A percentile compares a stretch with the other conserved stretches of the same genome.
Evolutionary conservation across 83 land plant species (phyloP).

Genomic region (Thuja plicata): DNA sequence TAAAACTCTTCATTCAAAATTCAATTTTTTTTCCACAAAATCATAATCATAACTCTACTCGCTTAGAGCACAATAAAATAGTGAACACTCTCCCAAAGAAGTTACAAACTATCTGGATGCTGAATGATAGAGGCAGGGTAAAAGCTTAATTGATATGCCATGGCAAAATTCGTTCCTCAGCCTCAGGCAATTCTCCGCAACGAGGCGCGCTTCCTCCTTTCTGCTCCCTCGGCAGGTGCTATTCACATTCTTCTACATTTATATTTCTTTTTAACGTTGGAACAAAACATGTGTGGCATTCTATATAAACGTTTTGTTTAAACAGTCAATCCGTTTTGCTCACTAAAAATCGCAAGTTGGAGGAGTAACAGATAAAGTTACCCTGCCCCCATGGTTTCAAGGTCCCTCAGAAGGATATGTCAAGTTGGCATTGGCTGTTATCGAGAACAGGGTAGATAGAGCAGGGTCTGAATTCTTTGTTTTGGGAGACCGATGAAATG

Average conservation of each 20-base stretch:
- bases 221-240: not conserved
- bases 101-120: too few relatives aligned
- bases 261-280: not conserved
- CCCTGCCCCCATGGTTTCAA: not conserved
- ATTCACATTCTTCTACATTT: not conserved
- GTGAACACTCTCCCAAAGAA: too few relatives aligned
- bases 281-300: not conserved
- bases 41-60: too few relatives aligned
- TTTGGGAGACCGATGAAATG: not conserved
- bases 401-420: not conserved
- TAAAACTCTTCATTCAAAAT: too few relatives aligned
- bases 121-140: not conserved
- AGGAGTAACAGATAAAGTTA: not conserved
- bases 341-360: not conserved
- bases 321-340: not conserved
- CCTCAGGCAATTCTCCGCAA: not conserved
- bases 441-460: not conserved
- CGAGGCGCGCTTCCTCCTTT: slow-evolving; percentile 3
- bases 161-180: slow-evolving; percentile 1
- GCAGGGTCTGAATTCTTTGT: not conserved
- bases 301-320: not conserved
- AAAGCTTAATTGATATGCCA: not conserved
- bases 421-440: not conserved
- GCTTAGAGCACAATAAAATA: too few relatives aligned
- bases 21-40: too few relatives aligned